Evolutionary conservation across 495 filamentous ascomycete genomes (phyloP).

Genomic region (Eremomyces bilateralis): DNA sequence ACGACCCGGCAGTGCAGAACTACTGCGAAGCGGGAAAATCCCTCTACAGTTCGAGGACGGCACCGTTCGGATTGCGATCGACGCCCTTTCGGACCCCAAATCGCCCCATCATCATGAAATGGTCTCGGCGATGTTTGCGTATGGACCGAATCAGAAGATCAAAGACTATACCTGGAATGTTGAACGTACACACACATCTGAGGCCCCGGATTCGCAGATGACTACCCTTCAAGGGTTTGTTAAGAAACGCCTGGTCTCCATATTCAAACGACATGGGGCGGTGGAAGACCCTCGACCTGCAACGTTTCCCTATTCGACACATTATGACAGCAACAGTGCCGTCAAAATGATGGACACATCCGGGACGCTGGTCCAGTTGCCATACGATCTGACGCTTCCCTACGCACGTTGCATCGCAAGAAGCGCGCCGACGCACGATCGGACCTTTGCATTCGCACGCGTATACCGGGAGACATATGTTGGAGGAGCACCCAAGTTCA

Average conservation of each 20-base stretch:
- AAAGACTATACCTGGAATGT: slow-evolving; percentile 73
- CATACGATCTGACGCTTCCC: slow-evolving; percentile 77
- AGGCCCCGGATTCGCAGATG: slow-evolving; percentile 10
- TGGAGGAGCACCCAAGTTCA: slow-evolving; percentile 58
- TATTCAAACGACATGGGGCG: slow-evolving; percentile 85
- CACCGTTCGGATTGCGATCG: slow-evolving; percentile 59
- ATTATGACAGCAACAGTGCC: slow-evolving; percentile 45
- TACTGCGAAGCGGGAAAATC: slow-evolving; percentile 69
- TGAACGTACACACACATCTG: slow-evolving; percentile 27
- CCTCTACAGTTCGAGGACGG: slow-evolving; percentile 85
- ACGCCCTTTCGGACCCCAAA: slow-evolving; percentile 53
- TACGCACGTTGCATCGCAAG: slow-evolving; percentile 70
- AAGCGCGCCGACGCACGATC: slow-evolving; percentile 40
- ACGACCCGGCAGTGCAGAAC: slow-evolving; percentile 65
- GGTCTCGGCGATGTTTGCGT: slow-evolving; percentile 60
- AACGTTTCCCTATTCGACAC: slow-evolving; percentile 59
- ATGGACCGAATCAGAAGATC: slow-evolving; percentile 42
- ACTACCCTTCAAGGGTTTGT: slow-evolving; percentile 56
- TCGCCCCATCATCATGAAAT: slow-evolving; percentile 85
- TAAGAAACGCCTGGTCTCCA: slow-evolving; percentile 48
- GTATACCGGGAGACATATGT: slow-evolving; percentile 66
- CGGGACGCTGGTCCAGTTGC: slow-evolving; percentile 71
- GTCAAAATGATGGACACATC: slow-evolving; percentile 62
- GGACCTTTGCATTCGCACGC: slow-evolving; percentile 71
- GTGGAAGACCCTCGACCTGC: slow-evolving; percentile 53